Percentiles rank a stretch among this genome's conserved stretches.
Conservation (phyloP, 129 eudicot genomes). For the Silybum marianum region DNA sequence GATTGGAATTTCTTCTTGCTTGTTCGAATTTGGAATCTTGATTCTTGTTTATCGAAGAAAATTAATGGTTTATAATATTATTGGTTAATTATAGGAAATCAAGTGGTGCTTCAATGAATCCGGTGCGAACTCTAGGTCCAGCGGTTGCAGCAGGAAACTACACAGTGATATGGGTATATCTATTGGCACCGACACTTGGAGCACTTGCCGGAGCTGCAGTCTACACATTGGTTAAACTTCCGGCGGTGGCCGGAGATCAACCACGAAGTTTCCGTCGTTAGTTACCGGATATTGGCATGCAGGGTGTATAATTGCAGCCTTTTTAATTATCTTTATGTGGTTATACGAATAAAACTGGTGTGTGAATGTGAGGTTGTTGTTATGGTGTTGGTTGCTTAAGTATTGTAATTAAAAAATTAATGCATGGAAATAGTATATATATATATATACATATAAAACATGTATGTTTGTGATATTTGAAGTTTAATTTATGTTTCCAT, state of each 20-base stretch:
- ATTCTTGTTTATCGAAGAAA: neutral
- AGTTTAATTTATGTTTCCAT: neutral
- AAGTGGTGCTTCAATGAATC: constrained; percentile 95
- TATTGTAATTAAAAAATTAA: neutral
- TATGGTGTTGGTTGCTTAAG: constrained; percentile 11
- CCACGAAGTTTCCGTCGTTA: constrained; percentile 86
- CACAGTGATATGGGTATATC: constrained; percentile 70
- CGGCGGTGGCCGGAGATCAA: constrained; percentile 49
- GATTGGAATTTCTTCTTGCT: neutral
- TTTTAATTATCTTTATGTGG: too few relatives aligned
- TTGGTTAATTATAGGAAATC: constrained; percentile 50
- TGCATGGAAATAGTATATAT: constrained; percentile 16
- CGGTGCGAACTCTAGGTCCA: constrained; percentile 87
- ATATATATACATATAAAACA: neutral
- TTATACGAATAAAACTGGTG: constrained; percentile 29
- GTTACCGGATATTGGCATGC: constrained; percentile 3
- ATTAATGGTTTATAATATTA: too few relatives aligned
- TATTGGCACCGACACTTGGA: constrained; percentile 88
- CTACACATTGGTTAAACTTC: constrained; percentile 75
- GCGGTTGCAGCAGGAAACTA: constrained; percentile 91
- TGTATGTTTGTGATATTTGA: constrained; percentile 22
- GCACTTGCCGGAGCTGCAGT: constrained; percentile 78
- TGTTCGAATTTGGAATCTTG: neutral
- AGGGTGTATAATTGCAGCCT: neutral
- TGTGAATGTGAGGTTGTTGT: constrained; percentile 8